A percentile compares a stretch with the other conserved stretches of the same genome.
These are phyloP conservation scores for Prunus campanulata DNA, from an alignment of 306 rosid genomes.

Conservation along the genomic window DNA sequence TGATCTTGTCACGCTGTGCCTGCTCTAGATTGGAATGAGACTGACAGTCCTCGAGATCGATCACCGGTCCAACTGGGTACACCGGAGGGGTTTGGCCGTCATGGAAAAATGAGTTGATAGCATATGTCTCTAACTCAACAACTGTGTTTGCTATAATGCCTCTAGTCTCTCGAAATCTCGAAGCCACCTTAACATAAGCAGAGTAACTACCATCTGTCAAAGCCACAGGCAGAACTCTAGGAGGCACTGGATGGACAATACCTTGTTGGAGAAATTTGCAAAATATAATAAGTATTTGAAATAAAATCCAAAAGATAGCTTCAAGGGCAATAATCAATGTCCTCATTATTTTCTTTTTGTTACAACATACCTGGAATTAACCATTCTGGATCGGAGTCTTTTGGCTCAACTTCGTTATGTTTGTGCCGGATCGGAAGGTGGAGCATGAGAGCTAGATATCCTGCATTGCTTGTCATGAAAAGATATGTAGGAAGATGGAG, in stretches of 20 bases:
- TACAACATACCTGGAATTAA: constrained; percentile 36
- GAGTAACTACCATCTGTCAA: constrained; percentile 44
- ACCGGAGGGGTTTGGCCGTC: constrained; percentile 41
- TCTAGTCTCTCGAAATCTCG: constrained; percentile 38
- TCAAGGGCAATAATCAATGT: too few relatives aligned
- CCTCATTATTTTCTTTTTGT: not conserved
- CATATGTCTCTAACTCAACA: constrained; percentile 40
- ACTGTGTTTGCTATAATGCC: constrained; percentile 61
- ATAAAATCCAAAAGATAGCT: not conserved
- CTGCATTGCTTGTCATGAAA: constrained; percentile 41
- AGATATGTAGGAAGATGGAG: constrained; percentile 47
- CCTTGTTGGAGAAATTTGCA: not conserved
- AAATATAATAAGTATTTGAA: not conserved
- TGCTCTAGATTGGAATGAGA: constrained; percentile 30
- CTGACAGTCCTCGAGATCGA: constrained; percentile 31
- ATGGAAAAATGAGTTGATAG: constrained; percentile 26
- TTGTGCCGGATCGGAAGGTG: constrained; percentile 29
- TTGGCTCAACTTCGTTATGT: constrained; percentile 23
- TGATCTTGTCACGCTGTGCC: constrained; percentile 34
- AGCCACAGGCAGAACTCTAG: constrained; percentile 38
- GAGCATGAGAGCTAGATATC: constrained; percentile 32
- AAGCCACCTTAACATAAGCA: constrained; percentile 32
- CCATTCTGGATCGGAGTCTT: constrained; percentile 31
- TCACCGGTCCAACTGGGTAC: constrained; percentile 58
- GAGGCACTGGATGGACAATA: constrained; percentile 34